Percentiles rank a stretch among this genome's conserved stretches.
Conservation (phyloP, 257 asterid species). For the Salvia miltiorrhiza region DNA sequence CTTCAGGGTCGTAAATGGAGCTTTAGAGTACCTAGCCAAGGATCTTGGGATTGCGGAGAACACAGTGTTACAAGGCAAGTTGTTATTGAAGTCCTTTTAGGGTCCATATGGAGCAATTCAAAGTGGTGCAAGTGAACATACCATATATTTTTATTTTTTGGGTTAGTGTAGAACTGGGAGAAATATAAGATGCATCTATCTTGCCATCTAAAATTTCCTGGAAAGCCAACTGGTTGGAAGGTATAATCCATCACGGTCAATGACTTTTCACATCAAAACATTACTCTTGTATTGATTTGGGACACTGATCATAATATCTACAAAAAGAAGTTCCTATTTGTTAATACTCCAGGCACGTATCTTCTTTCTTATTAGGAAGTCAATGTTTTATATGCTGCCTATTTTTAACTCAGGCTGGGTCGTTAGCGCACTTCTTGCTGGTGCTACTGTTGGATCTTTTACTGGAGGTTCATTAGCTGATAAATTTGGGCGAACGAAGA, state of each 20-base stretch:
- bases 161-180: background rate
- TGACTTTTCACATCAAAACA: background rate
- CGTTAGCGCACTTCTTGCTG: slow-evolving; percentile 97
- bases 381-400: slow-evolving; percentile 4
- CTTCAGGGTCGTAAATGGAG: slow-evolving; percentile 94
- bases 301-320: background rate
- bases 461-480: slow-evolving; percentile 98
- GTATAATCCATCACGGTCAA: background rate
- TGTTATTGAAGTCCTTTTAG: slow-evolving; percentile 93
- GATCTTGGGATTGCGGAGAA: slow-evolving; percentile 89
- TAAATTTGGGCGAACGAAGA: slow-evolving; percentile 88
- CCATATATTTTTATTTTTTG: background rate
- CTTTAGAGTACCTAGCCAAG: slow-evolving; percentile 83
- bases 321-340: background rate
- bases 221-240: background rate
- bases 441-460: slow-evolving; percentile 96
- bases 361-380: slow-evolving; percentile 8
- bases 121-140: background rate
- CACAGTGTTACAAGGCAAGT: slow-evolving; percentile 85
- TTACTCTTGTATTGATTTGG: background rate
- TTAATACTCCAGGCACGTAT: slow-evolving; percentile 15
- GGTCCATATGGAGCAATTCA: slow-evolving; percentile 69
- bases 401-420: slow-evolving; percentile 69
- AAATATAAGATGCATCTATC: slow-evolving; percentile 38
- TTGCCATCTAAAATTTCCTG: slow-evolving; percentile 11